Conservation (phyloP, 164 flowering plant species). For the Vitis rupestris region DNA sequence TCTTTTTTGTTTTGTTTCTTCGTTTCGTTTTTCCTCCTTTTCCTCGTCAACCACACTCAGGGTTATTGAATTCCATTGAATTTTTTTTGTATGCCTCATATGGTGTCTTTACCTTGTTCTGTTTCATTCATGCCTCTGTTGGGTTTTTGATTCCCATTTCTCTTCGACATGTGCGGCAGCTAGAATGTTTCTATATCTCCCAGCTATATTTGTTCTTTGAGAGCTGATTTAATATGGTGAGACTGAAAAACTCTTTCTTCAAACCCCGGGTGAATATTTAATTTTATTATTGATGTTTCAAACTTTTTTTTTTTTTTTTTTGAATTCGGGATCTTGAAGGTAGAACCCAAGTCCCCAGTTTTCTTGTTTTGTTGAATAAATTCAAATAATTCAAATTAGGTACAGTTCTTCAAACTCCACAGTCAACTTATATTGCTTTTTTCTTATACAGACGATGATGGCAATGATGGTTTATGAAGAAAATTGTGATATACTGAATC, state of each 20-base stretch:
- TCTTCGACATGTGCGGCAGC: too few relatives aligned
- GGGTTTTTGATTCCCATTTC: too few relatives aligned
- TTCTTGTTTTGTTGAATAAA: neutral
- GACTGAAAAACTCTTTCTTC: neutral
- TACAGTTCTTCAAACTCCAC: neutral
- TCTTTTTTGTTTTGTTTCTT: too few relatives aligned
- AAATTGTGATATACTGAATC: neutral
- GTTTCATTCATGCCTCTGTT: too few relatives aligned
- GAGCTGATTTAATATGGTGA: neutral
- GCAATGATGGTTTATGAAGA: neutral
- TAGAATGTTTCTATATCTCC: too few relatives aligned
- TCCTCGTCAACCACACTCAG: too few relatives aligned
- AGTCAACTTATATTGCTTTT: neutral
- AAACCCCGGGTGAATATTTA: neutral
- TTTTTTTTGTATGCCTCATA: too few relatives aligned
- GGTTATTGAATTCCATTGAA: too few relatives aligned
- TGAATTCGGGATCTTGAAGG: neutral
- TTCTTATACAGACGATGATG: constrained; percentile 4
- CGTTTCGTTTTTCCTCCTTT: too few relatives aligned
- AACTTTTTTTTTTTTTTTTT: neutral
- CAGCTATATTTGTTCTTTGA: too few relatives aligned
- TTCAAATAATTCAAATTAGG: neutral
- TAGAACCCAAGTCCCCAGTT: neutral
- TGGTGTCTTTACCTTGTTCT: too few relatives aligned
- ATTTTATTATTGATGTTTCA: neutral